Evolutionary conservation across 768 basidiomycete species (phyloP).

Genomic region (Phaffia australis): DNA sequence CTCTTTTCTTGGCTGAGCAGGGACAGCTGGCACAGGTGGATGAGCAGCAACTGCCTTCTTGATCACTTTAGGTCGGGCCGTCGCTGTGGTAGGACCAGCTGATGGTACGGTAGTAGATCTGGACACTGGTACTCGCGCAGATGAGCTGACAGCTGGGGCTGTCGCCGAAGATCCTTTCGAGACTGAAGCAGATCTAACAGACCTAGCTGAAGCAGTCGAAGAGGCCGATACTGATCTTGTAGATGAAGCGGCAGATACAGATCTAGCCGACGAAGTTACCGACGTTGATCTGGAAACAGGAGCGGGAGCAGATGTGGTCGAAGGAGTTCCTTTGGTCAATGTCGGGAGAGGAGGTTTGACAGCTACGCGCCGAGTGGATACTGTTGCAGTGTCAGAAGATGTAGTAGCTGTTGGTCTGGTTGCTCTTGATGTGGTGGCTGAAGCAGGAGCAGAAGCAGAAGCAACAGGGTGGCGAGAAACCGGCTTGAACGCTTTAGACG

Average conservation of each 20-base stretch:
- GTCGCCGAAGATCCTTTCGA: slow-evolving; percentile 1
- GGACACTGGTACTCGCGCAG: neutral
- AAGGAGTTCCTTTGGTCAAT: too few species aligned
- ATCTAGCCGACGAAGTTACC: too few species aligned
- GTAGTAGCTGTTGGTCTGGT: neutral
- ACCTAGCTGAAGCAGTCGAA: neutral
- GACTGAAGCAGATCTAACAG: neutral
- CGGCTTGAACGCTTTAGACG: neutral
- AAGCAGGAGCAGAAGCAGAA: neutral
- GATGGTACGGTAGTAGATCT: too few species aligned
- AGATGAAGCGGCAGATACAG: too few species aligned
- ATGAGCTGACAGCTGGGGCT: neutral
- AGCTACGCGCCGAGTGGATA: neutral
- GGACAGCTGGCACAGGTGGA: neutral
- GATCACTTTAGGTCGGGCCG: too few species aligned
- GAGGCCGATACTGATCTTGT: neutral
- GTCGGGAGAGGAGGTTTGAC: too few species aligned
- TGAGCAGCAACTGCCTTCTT: neutral
- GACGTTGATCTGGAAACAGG: neutral
- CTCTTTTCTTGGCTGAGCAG: neutral
- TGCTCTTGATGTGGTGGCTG: neutral
- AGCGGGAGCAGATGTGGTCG: too few species aligned
- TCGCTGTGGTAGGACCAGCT: too few species aligned
- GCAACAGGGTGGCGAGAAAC: neutral
- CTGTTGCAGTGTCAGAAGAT: neutral